Conservation (phyloP, 805 yeast genomes). For the Priceomyces fermenticarens region DNA sequence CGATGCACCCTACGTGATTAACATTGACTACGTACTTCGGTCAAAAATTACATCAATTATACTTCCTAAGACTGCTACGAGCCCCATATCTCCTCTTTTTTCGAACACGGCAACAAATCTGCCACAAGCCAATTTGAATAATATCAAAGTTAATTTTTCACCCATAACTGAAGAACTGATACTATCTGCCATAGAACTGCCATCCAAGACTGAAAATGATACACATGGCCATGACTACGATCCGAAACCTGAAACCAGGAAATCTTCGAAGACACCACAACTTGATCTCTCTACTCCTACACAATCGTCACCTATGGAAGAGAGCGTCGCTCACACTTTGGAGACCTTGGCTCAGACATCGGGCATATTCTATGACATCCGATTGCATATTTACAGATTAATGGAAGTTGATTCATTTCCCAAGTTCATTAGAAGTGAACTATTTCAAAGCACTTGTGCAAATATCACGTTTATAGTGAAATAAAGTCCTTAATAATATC, state of each 20-base stretch:
- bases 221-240: no score
- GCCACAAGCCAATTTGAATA: no score
- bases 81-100: neutral
- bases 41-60: conserved; percentile 34
- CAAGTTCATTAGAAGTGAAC: conserved; percentile 48
- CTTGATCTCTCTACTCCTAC: neutral
- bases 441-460: conserved; percentile 15
- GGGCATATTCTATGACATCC: conserved; percentile 46
- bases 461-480: conserved; percentile 1
- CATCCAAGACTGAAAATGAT: no score
- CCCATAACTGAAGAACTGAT: no score
- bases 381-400: conserved; percentile 48
- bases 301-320: conserved; percentile 10
- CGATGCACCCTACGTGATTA: conserved; percentile 68
- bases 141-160: no score
- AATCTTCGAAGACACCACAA: neutral
- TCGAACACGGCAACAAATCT: no score
- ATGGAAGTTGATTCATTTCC: conserved; percentile 76
- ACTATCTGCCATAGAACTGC: no score
- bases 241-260: neutral
- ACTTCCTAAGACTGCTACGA: conserved; percentile 5
- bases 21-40: conserved; percentile 57
- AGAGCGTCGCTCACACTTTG: conserved; percentile 2
- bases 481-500: neutral
- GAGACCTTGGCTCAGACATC: conserved; percentile 13